phyloP scores from a whole-genome alignment of 805 yeast genomes.

The Candida saitoana region DNA sequence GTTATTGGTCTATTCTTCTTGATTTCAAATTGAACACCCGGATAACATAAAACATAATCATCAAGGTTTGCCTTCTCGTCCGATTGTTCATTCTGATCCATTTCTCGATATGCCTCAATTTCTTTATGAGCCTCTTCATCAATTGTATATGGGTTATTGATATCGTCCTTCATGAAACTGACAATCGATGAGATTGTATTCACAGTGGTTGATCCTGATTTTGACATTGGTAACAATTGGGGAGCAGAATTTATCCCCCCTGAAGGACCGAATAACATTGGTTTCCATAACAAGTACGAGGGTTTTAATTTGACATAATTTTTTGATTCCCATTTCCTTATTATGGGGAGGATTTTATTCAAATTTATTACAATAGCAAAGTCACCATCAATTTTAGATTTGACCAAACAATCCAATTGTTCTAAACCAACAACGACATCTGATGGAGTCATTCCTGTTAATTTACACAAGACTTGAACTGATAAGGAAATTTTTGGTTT shows the following conservation, averaged over 20 bases:
- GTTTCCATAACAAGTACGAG: constrained; percentile 67
- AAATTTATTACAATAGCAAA: constrained; percentile 56
- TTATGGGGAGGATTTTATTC: constrained; percentile 35
- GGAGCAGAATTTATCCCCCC: constrained; percentile 74
- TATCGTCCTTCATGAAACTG: constrained; percentile 64
- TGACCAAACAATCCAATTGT: constrained; percentile 58
- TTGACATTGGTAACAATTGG: constrained; percentile 23
- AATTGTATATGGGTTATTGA: constrained; percentile 56
- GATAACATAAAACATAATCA: constrained; percentile 30
- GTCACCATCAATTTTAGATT: constrained; percentile 38
- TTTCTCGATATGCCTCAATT: constrained; percentile 26
- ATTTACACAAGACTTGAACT: constrained; percentile 56
- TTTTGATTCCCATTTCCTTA: constrained; percentile 52
- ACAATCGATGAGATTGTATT: constrained; percentile 55
- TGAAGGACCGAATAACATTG: constrained; percentile 77
- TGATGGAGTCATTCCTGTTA: constrained; percentile 82
- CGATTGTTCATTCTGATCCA: constrained; percentile 10
- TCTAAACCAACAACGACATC: constrained; percentile 88
- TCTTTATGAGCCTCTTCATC: constrained; percentile 55
- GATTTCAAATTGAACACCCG: constrained; percentile 23
- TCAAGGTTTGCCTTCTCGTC: constrained; percentile 13
- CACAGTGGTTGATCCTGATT: constrained; percentile 20
- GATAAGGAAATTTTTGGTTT: constrained; percentile 31
- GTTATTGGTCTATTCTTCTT: constrained; percentile 10
- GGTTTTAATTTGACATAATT: constrained; percentile 50